Conservation (phyloP, 2,329 filamentous ascomycete genomes). For the Escovopsis weberi region DNA sequence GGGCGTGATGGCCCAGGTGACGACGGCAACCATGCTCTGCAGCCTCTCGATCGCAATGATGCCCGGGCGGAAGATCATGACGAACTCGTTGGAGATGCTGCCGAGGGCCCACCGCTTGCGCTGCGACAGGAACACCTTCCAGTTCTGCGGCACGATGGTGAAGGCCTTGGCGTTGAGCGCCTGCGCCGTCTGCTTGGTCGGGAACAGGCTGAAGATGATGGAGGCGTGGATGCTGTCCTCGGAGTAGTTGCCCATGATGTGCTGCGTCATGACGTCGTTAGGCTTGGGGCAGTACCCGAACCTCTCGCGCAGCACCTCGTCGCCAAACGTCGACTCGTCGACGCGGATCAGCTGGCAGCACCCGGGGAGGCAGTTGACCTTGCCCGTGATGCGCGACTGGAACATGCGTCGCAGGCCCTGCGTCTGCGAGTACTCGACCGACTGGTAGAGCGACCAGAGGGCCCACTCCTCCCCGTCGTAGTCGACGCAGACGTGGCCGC, state of each 20-base stretch:
- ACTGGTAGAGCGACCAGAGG: constrained; percentile 32
- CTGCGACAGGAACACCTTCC: constrained; percentile 33
- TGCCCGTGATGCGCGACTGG: constrained; percentile 33
- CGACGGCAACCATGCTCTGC: constrained; percentile 29
- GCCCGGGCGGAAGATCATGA: constrained; percentile 30
- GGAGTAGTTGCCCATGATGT: constrained; percentile 33
- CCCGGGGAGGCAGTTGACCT: constrained; percentile 33
- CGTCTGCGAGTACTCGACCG: constrained; percentile 32
- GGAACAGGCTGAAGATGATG: constrained; percentile 31
- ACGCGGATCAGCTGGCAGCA: constrained; percentile 36
- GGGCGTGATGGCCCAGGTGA: constrained; percentile 31
- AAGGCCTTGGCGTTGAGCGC: constrained; percentile 31
- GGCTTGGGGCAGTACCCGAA: constrained; percentile 35
- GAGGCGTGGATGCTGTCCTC: constrained; percentile 36
- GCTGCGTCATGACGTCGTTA: constrained; percentile 32
- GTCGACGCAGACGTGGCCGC: constrained; percentile 33
- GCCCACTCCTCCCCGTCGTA: constrained; percentile 27
- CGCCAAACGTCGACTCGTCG: constrained; percentile 33
- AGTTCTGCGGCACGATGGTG: constrained; percentile 29
- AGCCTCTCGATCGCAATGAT: constrained; percentile 28
- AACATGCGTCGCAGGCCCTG: constrained; percentile 33
- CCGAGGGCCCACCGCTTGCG: constrained; percentile 34
- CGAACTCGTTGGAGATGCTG: constrained; percentile 33
- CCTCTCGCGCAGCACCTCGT: constrained; percentile 28
- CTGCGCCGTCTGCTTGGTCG: constrained; percentile 29